These are phyloP conservation scores for Wickerhamiella vanderwaltii DNA, from an alignment of 805 yeast species.

Conservation along the genomic window DNA sequence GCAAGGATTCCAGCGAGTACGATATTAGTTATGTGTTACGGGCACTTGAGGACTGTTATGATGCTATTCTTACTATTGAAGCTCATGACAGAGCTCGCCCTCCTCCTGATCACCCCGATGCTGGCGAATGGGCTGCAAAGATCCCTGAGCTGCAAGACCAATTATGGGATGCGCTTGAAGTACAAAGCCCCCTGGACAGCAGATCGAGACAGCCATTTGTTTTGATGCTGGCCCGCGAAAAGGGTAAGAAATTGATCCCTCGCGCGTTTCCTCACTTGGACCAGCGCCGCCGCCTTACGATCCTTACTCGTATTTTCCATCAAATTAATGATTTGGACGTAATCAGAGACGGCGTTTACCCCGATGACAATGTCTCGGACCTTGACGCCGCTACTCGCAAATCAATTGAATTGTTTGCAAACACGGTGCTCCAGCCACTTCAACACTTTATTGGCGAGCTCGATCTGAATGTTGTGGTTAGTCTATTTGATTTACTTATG, in stretches of 20 bases:
- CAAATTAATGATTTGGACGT: conserved; percentile 71
- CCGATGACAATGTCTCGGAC: conserved; percentile 24
- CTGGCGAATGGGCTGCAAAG: conserved; percentile 26
- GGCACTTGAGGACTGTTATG: conserved; percentile 66
- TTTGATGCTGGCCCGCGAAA: conserved; percentile 69
- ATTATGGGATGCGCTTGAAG: conserved; percentile 69
- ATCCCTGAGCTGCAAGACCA: conserved; percentile 25
- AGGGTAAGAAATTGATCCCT: conserved; percentile 80
- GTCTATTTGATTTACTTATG: conserved; percentile 55
- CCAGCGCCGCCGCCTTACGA: conserved; percentile 62
- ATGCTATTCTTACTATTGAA: conserved; percentile 66
- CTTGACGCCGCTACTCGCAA: conserved; percentile 34
- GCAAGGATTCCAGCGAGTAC: conserved; percentile 23
- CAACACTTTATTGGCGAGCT: conserved; percentile 77
- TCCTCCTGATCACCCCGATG: conserved; percentile 24
- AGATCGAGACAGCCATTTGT: conserved; percentile 54
- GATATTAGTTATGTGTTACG: conserved; percentile 42
- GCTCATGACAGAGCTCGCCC: conserved; percentile 53
- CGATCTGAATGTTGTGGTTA: conserved; percentile 65
- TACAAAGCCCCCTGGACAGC: conserved; percentile 26
- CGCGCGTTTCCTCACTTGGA: conserved; percentile 74
- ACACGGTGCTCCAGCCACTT: conserved; percentile 69
- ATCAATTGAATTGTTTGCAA: conserved; percentile 65
- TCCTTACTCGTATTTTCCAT: conserved; percentile 65
- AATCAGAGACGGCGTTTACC: conserved; percentile 65